Base-by-base conservation (phyloP, 2,329 filamentous ascomycete species). In the Byssochlamys sp. region DNA sequence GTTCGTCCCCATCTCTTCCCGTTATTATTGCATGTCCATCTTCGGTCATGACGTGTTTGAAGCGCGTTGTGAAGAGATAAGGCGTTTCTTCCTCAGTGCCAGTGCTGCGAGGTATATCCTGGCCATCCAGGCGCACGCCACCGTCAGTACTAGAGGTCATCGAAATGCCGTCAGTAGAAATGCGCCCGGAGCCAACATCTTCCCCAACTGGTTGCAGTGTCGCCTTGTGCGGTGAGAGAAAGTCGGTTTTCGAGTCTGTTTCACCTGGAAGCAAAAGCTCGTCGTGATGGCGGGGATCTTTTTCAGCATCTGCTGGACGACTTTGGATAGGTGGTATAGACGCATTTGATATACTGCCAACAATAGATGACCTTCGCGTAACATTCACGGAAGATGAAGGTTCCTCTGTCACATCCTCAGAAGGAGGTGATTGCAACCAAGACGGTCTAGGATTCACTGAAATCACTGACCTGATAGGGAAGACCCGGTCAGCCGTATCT, bases 21-120 rank as follows among this genome's bases (percentile, higher is more conserved):
- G 89, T 94, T 56, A 95, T 89, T 29, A 95, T 82, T 27, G 87
- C 84, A 73, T 96, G 90, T 0, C 90, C 90, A 14, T 85, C 87
- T 1, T 88, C 84, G 0, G 88, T 91, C 27, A 87, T 76, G 3
- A 88, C 78, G 67, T 96, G 89, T 63, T 86, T 88, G 73, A 95
- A 95, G 1, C 90, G 85, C 26, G 84, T 79, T 1, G 89, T 89
- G 1, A 91, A 68, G 27, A 88, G 75, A 2, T 67, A 69, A n/a
- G 70, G 70, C 1, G 73, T 66, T 1, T 84, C 77, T 7, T 74
- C 75, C 2, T 71, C 54, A 31, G 67, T 72, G 56, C 72, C 73
- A 11, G 60, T 66, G 19, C 55, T 66, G 54, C 74, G 60, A 27
- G 54, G 49, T 53, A 29, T 26, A 6, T 61, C 60, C 14, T 56